phyloP scores from a whole-genome alignment of 768 basidiomycete genomes.

The Naganishia vaughanmartiniae region DNA sequence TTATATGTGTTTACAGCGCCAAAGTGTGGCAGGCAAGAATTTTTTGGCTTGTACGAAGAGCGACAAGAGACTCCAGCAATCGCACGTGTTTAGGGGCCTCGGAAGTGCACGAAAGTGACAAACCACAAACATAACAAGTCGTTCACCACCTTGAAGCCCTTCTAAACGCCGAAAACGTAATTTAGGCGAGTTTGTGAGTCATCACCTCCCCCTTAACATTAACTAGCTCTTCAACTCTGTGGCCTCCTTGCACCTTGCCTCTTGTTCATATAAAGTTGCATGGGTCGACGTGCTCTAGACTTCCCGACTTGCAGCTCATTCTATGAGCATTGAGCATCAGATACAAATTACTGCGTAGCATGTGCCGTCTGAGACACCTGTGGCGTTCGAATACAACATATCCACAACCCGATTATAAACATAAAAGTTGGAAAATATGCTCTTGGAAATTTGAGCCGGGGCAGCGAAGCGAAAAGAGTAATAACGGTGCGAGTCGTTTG shows the following conservation, averaged over 20 bases:
- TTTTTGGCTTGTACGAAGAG: too few species aligned
- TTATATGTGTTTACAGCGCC: too few species aligned
- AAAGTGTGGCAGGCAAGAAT: too few species aligned
- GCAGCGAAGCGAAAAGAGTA: too few species aligned
- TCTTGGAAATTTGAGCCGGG: too few species aligned
- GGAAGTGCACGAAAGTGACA: background rate
- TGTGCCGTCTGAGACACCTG: background rate
- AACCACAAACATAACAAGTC: background rate
- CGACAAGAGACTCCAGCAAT: too few species aligned
- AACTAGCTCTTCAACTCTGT: background rate
- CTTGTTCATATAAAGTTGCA: background rate
- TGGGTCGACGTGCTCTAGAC: background rate
- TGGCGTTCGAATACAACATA: background rate
- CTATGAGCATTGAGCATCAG: background rate
- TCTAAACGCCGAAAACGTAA: background rate
- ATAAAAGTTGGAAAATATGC: too few species aligned
- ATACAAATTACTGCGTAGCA: background rate
- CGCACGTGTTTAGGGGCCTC: too few species aligned
- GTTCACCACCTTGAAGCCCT: background rate
- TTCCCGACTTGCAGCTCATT: background rate
- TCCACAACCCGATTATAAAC: background rate
- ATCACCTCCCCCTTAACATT: too few species aligned
- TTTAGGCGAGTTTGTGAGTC: conserved; percentile 1
- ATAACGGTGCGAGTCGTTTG: too few species aligned
- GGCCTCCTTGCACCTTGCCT: background rate